Percentiles rank a stretch among this genome's conserved stretches.
These are phyloP conservation scores for Trematosphaeria pertusa DNA, from an alignment of 2,329 filamentous ascomycete species.

Conservation along the genomic window DNA sequence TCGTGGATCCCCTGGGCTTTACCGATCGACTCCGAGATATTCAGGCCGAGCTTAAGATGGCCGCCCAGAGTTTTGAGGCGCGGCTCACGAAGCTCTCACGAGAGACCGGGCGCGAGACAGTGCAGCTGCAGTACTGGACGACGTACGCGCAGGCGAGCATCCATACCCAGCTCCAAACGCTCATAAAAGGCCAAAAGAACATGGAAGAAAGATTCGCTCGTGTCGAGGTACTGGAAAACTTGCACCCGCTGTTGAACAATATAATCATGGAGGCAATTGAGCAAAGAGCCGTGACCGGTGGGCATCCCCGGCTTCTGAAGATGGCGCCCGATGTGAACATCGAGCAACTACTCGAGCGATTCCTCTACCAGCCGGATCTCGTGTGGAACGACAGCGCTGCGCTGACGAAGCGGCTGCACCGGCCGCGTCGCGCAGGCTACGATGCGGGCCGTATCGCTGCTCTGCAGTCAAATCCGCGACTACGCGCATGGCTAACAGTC, in stretches of 20 bases:
- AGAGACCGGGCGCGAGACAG: conserved; percentile 2
- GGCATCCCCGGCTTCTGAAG: background rate
- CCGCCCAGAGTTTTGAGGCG: conserved; percentile 7
- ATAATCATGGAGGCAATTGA: conserved; percentile 3
- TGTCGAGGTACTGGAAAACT: conserved; percentile 3
- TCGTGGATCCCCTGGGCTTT: conserved; percentile 5
- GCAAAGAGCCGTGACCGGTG: background rate
- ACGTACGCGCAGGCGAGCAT: background rate
- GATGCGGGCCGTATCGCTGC: conserved; percentile 3
- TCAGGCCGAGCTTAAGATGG: conserved; percentile 5
- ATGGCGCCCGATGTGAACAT: background rate
- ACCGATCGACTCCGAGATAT: conserved; percentile 5
- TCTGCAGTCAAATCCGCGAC: conserved; percentile 1
- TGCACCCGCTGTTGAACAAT: conserved; percentile 1
- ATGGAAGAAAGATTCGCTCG: conserved; percentile 2
- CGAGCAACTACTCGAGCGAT: conserved; percentile 1
- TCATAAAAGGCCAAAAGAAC: conserved; percentile 1
- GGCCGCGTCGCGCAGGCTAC: background rate
- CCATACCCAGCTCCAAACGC: conserved; percentile 2
- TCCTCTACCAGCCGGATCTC: conserved; percentile 9
- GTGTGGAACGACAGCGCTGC: conserved; percentile 2
- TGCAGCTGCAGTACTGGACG: conserved; percentile 7
- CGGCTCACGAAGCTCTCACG: conserved; percentile 3
- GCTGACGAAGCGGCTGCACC: background rate
- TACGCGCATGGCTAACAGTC: conserved; percentile 9